Percentiles rank a stretch among this genome's conserved stretches.
phyloP scores from a whole-genome alignment of 2,329 filamentous ascomycete genomes.

The Xylaria sp. region DNA sequence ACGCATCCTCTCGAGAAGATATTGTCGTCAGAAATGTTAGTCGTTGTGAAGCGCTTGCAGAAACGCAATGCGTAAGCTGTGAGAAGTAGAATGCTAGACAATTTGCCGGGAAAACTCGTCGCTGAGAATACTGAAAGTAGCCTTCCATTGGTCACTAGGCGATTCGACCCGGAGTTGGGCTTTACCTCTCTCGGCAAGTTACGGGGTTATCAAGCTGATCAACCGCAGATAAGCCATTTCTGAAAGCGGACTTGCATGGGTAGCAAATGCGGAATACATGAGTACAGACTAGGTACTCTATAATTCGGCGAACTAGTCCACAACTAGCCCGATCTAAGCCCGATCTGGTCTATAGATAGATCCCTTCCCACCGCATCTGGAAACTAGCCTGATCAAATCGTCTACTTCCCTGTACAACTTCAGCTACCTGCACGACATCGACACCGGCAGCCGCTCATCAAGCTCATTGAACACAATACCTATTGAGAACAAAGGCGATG shows the following conservation, averaged over 20 bases:
- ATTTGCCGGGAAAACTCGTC: constrained; percentile 2
- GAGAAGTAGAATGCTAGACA: constrained; percentile 19
- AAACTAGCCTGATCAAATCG: constrained; percentile 15
- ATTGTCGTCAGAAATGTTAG: constrained; percentile 19
- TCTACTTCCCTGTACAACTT: constrained; percentile 7
- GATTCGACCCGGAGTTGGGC: constrained; percentile 4
- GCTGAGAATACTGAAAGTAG: not conserved
- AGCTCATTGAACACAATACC: not conserved
- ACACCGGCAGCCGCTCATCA: constrained; percentile 13
- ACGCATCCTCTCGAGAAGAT: constrained; percentile 5
- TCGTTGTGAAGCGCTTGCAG: constrained; percentile 23
- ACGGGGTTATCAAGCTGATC: constrained; percentile 25
- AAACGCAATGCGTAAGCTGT: constrained; percentile 21
- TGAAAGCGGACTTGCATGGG: constrained; percentile 15
- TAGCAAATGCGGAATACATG: constrained; percentile 15
- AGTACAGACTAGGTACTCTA: too few species aligned
- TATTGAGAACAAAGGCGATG: not conserved
- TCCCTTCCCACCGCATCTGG: constrained; percentile 8
- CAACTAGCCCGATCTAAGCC: constrained; percentile 5
- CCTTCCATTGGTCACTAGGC: constrained; percentile 21
- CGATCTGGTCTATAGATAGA: constrained; percentile 20
- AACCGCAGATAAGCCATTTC: constrained; percentile 21
- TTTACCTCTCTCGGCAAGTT: constrained; percentile 28
- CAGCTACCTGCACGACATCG: constrained; percentile 5
- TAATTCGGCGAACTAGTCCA: constrained; percentile 10